Percentiles rank a stretch among this genome's conserved stretches.
Conservation (phyloP, 176 grass and related monocot species). For the Oryza nivara region DNA sequence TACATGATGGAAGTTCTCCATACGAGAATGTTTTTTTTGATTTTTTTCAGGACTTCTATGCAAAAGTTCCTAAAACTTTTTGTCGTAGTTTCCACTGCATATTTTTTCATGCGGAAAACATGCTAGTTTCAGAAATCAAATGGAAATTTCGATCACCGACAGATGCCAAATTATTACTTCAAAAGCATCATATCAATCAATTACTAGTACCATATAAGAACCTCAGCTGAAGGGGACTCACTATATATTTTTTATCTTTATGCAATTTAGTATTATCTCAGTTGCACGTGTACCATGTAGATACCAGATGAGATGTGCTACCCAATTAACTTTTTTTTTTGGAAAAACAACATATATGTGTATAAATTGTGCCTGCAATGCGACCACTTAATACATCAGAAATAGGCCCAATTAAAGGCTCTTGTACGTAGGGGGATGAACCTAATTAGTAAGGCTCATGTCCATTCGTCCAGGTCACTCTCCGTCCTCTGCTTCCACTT, state of each 20-base stretch:
- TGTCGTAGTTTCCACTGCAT: too few species aligned
- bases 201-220: background rate
- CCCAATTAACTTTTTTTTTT: background rate
- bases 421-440: background rate
- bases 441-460: background rate
- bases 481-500: slow-evolving; percentile 15
- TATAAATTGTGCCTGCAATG: background rate
- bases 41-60: too few species aligned
- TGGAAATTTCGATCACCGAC: background rate
- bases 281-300: background rate
- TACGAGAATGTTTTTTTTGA: too few species aligned
- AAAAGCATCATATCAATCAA: background rate
- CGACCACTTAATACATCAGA: background rate
- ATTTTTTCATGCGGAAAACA: too few species aligned
- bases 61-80: too few species aligned
- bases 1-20: too few species aligned
- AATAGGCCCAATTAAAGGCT: background rate
- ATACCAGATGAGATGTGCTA: background rate
- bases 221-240: background rate
- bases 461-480: background rate
- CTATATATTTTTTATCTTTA: background rate
- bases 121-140: background rate
- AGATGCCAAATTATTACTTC: background rate
- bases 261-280: background rate
- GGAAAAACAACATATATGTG: background rate